Base-by-base conservation (phyloP, 768 basidiomycete species). In the Xerocomus potaroensis region DNA sequence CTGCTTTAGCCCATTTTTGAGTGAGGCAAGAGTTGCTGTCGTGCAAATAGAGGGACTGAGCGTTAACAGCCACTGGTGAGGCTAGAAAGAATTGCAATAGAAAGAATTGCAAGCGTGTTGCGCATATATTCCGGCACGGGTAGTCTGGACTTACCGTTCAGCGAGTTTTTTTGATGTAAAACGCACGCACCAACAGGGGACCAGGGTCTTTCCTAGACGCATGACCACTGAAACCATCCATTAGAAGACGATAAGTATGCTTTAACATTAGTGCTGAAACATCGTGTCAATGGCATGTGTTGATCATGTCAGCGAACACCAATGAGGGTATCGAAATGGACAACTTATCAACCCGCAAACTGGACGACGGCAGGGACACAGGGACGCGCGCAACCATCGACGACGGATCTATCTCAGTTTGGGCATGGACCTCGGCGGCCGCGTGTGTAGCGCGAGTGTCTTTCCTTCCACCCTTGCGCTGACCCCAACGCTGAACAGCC, bases 101-200 rank as follows among this genome's bases (percentile, higher is more conserved):
- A n/a, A n/a, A n/a, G n/a, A n/a, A n/a, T 23, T 16, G 29, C 21
- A 39, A 24, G 3, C 1, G 18, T 3, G 10, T 45, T 23, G 15
- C 31, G 37, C 29, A 15, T 32, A 23, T 10, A 9, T 21, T 36
- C 19, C 6, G 18, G 19, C 6, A 8, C 15, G 21, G 10, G 22
- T 16, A 23, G 2, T 32, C 18, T n/a, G 5, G 19, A 53, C 62
- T 24, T 24, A 66, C 65, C 72, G 66, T 22, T 71, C 68, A 8
- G 72, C 58, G 33, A 75, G 68, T 49, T 63, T 67, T 45, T 66
- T 61, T n/a, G 19, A 72, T 54, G 50, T 63, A 73, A 39, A 74
- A 62, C 8, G 69, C 59, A 23, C 72, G n/a, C n/a, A n/a, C 71
- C 24, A 73, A 61, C 22, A 67, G 46, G 8, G 68, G 63, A 19